Base-by-base conservation (phyloP, 2,329 filamentous ascomycete genomes). In the Cladorrhinum sp. region DNA sequence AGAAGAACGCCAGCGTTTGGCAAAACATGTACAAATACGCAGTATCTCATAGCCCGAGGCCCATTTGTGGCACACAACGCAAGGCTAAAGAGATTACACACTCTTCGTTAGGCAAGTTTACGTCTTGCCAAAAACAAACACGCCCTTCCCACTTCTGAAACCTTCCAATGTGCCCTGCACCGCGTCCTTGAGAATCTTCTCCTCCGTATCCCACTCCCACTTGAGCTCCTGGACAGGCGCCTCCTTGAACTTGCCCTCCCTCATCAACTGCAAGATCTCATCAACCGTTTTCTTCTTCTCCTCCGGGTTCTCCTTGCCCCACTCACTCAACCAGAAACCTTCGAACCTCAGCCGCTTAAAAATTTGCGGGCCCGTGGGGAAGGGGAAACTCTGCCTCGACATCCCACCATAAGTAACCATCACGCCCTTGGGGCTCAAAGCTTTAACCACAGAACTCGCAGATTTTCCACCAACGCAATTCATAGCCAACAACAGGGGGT, bases 331-430 rank as follows among this genome's bases (percentile, higher is more conserved):
- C 95, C 95, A 99, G 76, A 98, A 99, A 3, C 95, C 96, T 63
- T 91, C 84, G 71, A 97, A 96, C 55, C 85, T 82, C 56, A 98
- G 81, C 68, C 98, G 87, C 75, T 93, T 95, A 79, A 99, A 99
- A 68, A 99, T 99, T 62, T 98, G 79, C 67, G 96, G 79, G 0
- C 90, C 90, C 0, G 93, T 90, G 0, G 93, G 92, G 63, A 98
- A 76, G 6, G 83, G 81, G 24, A 97, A 83, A 0, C 93, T 93
- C 77, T 96, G 88, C 73, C 90, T 90, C 32, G 90, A 87, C 95
- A 99, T 99, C 55, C 91, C 93, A 24, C 95, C 95, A 72, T 99
- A 99, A 3, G 93, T 96, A 23, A 99, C 92, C 74, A 98, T 80
- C 59, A 89, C 87, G 1, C 85, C 90, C 22, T 85, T 84, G 0